phyloP scores from a whole-genome alignment of 345 rosid species.

The Conringia planisiliqua region DNA sequence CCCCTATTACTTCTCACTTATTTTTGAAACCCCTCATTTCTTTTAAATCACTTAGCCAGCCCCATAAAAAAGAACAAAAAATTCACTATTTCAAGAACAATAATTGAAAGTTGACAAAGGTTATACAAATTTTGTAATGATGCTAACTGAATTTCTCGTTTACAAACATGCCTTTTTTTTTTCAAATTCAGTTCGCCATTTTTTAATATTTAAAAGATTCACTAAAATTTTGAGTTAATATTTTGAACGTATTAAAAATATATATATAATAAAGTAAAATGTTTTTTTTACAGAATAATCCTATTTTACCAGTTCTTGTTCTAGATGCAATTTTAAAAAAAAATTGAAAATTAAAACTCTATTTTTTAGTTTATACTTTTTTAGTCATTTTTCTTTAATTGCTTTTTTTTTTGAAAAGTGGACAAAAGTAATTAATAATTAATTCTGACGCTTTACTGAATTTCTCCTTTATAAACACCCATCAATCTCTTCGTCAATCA shows the following conservation, averaged over 20 bases:
- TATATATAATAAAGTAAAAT: background rate
- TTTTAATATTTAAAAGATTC: background rate
- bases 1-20: background rate
- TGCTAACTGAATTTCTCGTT: background rate
- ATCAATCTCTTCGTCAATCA: background rate
- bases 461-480: constrained; percentile 21
- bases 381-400: background rate
- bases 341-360: background rate
- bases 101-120: background rate
- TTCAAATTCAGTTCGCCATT: background rate
- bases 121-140: background rate
- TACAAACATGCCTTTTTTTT: background rate
- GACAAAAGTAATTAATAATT: background rate
- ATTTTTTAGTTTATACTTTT: background rate
- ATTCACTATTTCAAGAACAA: background rate
- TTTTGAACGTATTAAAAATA: background rate
- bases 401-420: background rate
- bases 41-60: background rate
- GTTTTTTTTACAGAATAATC: background rate
- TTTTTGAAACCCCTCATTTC: background rate
- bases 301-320: background rate
- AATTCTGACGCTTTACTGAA: background rate
- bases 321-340: background rate
- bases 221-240: background rate
- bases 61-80: background rate